Percentiles rank a stretch among this genome's conserved stretches.
These are phyloP conservation scores for Coniophora puteana DNA, from an alignment of 1,284 basidiomycete species.

Conservation along the genomic window DNA sequence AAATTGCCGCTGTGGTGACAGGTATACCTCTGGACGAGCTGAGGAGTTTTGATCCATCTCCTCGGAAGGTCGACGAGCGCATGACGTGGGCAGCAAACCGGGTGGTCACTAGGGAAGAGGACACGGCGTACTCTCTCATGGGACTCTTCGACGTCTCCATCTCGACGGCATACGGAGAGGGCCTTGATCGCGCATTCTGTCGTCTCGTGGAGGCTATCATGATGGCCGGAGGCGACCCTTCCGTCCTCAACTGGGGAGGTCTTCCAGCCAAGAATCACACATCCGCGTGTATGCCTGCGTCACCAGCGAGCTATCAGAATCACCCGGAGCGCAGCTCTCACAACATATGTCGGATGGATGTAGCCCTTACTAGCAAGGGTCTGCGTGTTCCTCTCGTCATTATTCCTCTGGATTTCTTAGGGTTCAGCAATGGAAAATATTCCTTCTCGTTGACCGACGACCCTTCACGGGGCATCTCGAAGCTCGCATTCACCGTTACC, in stretches of 20 bases:
- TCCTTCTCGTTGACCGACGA: no score
- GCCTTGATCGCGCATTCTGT: conserved; percentile 4
- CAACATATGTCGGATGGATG: no score
- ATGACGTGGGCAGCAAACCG: conserved; percentile 23
- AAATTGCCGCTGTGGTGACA: no score
- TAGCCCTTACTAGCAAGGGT: no score
- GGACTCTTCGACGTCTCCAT: conserved; percentile 20
- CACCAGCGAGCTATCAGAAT: not conserved
- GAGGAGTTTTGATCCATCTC: not conserved
- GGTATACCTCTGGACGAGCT: conserved; percentile 3
- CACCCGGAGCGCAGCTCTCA: no score
- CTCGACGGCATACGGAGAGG: conserved; percentile 18
- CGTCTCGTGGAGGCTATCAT: conserved; percentile 6
- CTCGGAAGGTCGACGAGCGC: conserved; percentile 16
- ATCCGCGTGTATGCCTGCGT: not conserved
- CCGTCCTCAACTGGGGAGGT: conserved; percentile 7
- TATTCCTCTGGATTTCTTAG: no score
- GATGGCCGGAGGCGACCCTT: conserved; percentile 2
- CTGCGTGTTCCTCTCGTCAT: no score
- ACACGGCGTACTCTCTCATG: conserved; percentile 24
- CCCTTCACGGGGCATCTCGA: no score
- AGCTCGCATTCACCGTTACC: no score
- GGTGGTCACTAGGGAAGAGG: conserved; percentile 17
- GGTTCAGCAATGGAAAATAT: no score
- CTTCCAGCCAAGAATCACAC: not conserved